Percentiles rank a stretch among this genome's conserved stretches.
phyloP scores from a whole-genome alignment of 768 basidiomycete species.

The Suillus subaureus region DNA sequence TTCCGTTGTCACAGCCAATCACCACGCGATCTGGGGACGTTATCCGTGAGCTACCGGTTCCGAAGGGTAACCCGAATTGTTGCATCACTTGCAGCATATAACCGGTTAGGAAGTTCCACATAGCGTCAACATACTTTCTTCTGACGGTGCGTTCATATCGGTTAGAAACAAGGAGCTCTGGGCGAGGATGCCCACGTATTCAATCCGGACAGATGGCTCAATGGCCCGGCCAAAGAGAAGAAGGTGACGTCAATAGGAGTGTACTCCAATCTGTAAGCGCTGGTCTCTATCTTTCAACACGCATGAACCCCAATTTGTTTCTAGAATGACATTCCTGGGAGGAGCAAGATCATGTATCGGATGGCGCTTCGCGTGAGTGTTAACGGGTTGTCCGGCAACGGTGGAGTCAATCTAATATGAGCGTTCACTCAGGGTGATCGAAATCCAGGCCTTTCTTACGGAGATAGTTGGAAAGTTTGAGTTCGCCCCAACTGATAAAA shows the following conservation, averaged over 20 bases:
- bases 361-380: conserved; percentile 34
- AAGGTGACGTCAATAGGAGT: conserved; percentile 26
- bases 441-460: conserved; percentile 60
- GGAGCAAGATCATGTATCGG: conserved; percentile 31
- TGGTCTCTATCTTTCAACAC: neutral
- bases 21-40: conserved; percentile 45
- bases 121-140: neutral
- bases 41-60: conserved; percentile 46
- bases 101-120: conserved; percentile 40
- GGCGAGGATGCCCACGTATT: conserved; percentile 34
- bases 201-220: conserved; percentile 32
- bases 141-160: neutral
- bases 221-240: conserved; percentile 19
- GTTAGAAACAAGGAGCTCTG: conserved; percentile 30
- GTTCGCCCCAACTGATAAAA: conserved; percentile 38
- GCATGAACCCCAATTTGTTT: neutral
- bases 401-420: conserved; percentile 1
- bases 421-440: conserved; percentile 37
- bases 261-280: conserved; percentile 31
- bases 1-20: conserved; percentile 61
- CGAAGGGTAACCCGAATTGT: conserved; percentile 54
- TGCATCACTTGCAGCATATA: conserved; percentile 55
- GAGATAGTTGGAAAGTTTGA: conserved; percentile 58
- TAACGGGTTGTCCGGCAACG: neutral
- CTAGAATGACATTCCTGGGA: conserved; percentile 33